phyloP scores from a whole-genome alignment of 192 early-diverging fungal species.

The Coemansia reversa region DNA sequence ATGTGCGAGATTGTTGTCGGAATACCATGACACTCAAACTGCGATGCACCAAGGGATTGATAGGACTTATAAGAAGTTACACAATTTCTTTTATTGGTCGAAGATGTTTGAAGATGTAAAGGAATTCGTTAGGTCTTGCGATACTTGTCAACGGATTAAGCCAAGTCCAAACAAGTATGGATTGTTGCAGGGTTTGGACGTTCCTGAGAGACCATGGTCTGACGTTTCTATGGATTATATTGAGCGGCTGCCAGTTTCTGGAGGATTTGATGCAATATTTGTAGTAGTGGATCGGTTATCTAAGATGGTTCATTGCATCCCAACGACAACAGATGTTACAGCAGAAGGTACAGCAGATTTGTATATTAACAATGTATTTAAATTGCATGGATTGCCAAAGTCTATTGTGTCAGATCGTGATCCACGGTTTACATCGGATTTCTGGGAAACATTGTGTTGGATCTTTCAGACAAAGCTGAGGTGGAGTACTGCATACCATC shows the following conservation, averaged over 20 bases:
- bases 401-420: no score
- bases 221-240: constrained; percentile 29
- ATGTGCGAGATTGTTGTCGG: background rate
- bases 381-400: no score
- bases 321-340: constrained; percentile 8
- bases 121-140: no score
- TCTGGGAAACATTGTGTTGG: no score
- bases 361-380: no score
- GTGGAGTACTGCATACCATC: no score
- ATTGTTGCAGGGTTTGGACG: background rate
- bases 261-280: constrained; percentile 10
- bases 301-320: constrained; percentile 15
- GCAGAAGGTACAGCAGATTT: constrained; percentile 8
- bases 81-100: constrained; percentile 11
- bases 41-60: constrained; percentile 7
- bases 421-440: no score
- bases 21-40: constrained; percentile 12
- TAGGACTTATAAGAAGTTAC: constrained; percentile 6
- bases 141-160: no score
- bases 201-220: constrained; percentile 1
- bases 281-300: constrained; percentile 16
- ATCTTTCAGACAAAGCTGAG: no score
- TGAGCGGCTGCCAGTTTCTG: constrained; percentile 2
- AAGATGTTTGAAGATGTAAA: no score
- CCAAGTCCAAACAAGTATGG: no score